A percentile compares a stretch with the other conserved stretches of the same genome.
These are phyloP conservation scores for Pseudonectria buxi DNA, from an alignment of 2,329 filamentous ascomycete genomes.

Conservation along the genomic window DNA sequence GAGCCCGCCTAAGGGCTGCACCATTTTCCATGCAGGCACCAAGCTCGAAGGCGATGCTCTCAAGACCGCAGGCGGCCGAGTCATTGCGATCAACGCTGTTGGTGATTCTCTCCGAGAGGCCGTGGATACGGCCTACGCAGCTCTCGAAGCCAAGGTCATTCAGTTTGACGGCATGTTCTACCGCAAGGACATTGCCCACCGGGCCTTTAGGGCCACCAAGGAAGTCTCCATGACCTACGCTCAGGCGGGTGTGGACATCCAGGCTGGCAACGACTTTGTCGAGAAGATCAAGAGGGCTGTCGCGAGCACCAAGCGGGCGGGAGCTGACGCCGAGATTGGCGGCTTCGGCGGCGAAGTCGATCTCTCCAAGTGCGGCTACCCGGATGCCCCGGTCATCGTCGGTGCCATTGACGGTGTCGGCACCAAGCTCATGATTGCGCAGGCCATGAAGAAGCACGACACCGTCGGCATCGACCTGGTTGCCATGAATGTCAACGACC, in stretches of 20 bases:
- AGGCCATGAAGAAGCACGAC: slow-evolving; percentile 81
- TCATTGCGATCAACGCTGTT: slow-evolving; percentile 86
- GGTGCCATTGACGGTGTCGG: slow-evolving; percentile 94
- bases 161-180: slow-evolving; percentile 86
- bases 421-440: slow-evolving; percentile 94
- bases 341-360: slow-evolving; percentile 72
- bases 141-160: slow-evolving; percentile 61
- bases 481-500: slow-evolving; percentile 98
- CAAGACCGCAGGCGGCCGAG: slow-evolving; percentile 76
- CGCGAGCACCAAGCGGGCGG: slow-evolving; percentile 74
- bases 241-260: slow-evolving; percentile 86
- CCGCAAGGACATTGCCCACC: slow-evolving; percentile 85
- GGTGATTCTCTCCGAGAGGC: slow-evolving; percentile 68
- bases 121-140: slow-evolving; percentile 80
- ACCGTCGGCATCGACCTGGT: slow-evolving; percentile 96
- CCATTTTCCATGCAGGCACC: slow-evolving; percentile 93
- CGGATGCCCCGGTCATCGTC: slow-evolving; percentile 72
- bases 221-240: slow-evolving; percentile 73
- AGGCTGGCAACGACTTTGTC: slow-evolving; percentile 88
- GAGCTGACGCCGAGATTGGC: slow-evolving; percentile 88
- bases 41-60: slow-evolving; percentile 56
- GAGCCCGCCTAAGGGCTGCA: slow-evolving; percentile 38
- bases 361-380: slow-evolving; percentile 65
- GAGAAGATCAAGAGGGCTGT: slow-evolving; percentile 87
- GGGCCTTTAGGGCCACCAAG: slow-evolving; percentile 50